Conservation (phyloP, 2,329 filamentous ascomycete species). For the Lecanicillium sp. region DNA sequence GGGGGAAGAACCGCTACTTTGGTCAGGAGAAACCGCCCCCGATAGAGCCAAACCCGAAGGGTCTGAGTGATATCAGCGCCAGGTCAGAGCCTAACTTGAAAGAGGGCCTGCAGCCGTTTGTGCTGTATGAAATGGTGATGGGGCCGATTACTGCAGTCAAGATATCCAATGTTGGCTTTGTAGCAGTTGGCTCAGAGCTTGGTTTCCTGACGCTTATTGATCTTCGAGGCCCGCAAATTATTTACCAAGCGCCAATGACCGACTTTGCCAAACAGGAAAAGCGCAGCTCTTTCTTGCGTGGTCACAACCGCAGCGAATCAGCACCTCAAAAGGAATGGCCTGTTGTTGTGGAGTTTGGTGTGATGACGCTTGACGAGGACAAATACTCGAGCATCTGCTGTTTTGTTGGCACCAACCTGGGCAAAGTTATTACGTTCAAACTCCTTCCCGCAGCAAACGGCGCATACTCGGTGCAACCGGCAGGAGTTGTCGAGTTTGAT, state of each 20-base stretch:
- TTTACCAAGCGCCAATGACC: conserved; percentile 63
- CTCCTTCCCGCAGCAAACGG: conserved; percentile 66
- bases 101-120: conserved; percentile 72
- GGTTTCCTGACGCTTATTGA: conserved; percentile 79
- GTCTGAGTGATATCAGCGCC: conserved; percentile 64
- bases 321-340: conserved; percentile 59
- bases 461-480: conserved; percentile 60
- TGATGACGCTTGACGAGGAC: conserved; percentile 89
- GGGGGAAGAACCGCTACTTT: conserved; percentile 70
- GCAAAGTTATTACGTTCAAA: conserved; percentile 84
- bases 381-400: conserved; percentile 90
- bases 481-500: conserved; percentile 58
- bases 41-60: conserved; percentile 54
- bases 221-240: conserved; percentile 75
- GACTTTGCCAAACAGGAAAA: conserved; percentile 74
- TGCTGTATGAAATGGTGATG: conserved; percentile 74
- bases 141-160: conserved; percentile 72
- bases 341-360: conserved; percentile 79
- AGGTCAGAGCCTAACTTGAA: conserved; percentile 65
- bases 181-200: conserved; percentile 76
- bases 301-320: conserved; percentile 22
- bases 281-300: conserved; percentile 57
- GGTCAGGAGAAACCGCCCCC: conserved; percentile 50
- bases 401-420: conserved; percentile 81
- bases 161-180: conserved; percentile 88